Base-by-base conservation (phyloP, 75 land plant species). In the Pseudotsuga menziesii region DNA sequence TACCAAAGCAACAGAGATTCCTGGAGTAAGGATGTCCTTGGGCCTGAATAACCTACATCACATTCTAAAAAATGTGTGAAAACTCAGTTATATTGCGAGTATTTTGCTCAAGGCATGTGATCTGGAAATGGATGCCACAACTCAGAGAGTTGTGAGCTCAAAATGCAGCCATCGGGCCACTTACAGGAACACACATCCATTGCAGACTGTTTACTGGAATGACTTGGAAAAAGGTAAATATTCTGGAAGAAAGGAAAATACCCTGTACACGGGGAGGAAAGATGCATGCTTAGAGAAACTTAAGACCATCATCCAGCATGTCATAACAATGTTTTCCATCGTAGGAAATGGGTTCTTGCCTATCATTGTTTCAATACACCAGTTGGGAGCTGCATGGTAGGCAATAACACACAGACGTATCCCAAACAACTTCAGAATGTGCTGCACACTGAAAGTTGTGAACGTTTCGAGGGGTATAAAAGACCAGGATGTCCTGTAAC, bases 321-420 rank as follows among this genome's bases (percentile, higher is more conserved):
- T 20, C 52, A 69, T 69, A 29, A 29, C 32, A 29, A 29, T 29
- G 32, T 29, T 29, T 29, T 29, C 32, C 32, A 1, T 29, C 32
- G 1, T 69, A 20, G 25, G 36, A 69, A 9, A 69, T 20, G 12
- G 8, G 12, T 19, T 69, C 39, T 23, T 69, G 19, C 48, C n/a
- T 11, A 69, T 69, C 20, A 20, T 39, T 69, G 48, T 69, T 69
- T 19, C 72, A 35, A 22, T 23, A 69, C 72, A 39, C 72, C 72
- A 19, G 17, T 14, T 69, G 72, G 52, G 41, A 69, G 52, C 48
- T n/a, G 23, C 52, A 69, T 41, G 11, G 72, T 3, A 69, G n/a
- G 41, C 23, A 41, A 19, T 7, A 41, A 69, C 9, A 69, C 52
- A 39, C 48, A 19, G 7, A 69, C 2, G 35, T 7, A 69, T 20